Base-by-base conservation (phyloP, 495 filamentous ascomycete species). In the Tuber calosporum region DNA sequence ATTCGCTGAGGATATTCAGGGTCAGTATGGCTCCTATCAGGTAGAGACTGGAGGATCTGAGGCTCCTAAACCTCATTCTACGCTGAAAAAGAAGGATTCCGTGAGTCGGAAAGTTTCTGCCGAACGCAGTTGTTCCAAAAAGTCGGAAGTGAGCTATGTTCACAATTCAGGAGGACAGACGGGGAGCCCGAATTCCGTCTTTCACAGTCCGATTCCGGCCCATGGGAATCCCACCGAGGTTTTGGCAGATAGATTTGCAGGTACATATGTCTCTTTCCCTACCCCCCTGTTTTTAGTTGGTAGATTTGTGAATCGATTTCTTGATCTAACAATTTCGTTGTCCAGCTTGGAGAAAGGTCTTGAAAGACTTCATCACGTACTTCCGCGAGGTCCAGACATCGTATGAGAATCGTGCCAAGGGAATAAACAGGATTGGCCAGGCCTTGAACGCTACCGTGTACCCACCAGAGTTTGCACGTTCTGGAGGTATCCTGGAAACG, bases 321-420 rank as follows among this genome's bases (percentile, higher is more conserved):
- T n/a, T 8, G 13, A 19, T 41, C 42, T 73, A 53, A 74, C 70
- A 67, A 79, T 70, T 30, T 77, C 40, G 69, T 38, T 34, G 20
- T 71, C 40, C 75, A 97, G 95, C 92, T 69, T 99, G 95, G 95
- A 87, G 95, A 48, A 97, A 96, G 85, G 86, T 97, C 19, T 87
- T 99, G 41, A 99, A 99, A 82, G 94, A 97, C 79, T 85, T 97
- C 53, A 97, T 97, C 75, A 86, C 92, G 40, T 99, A 97, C 82
- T 98, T 97, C 83, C 89, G 93, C 76, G 95, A 99, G 83, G 87
- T 98, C 34, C 93, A 97, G 83, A 87, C 88, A 69, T 92, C 93
- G 41, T 96, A 98, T 83, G 95, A 99, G 78, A 87, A 90, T 67
- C 90, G 91, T 69, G 86, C 92, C 2, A 98, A 97, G 81, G 88